These are phyloP conservation scores for Talaromyces sp. DNA, from an alignment of 2,329 filamentous ascomycete species.

Conservation along the genomic window DNA sequence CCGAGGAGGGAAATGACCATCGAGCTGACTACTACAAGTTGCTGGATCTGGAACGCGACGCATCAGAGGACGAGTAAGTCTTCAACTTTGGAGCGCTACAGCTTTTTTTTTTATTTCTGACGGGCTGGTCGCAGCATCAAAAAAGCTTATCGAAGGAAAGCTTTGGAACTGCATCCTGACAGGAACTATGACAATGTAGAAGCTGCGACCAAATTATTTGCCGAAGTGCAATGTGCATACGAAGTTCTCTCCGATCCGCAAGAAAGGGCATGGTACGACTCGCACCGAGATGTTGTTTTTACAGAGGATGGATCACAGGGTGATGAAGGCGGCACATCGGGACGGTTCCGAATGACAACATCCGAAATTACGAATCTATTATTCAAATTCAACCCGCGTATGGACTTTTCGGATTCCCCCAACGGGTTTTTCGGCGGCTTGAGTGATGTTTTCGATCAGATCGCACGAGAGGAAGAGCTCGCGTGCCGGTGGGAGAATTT, in stretches of 20 bases:
- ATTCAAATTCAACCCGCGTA: conserved; percentile 68
- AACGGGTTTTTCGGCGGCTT: conserved; percentile 81
- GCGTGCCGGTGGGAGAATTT: conserved; percentile 62
- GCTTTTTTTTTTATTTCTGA: neutral
- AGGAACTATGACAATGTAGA: conserved; percentile 85
- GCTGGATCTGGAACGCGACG: conserved; percentile 65
- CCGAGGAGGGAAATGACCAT: conserved; percentile 15
- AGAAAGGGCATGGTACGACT: conserved; percentile 96
- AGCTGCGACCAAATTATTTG: conserved; percentile 76
- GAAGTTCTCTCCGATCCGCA: conserved; percentile 94
- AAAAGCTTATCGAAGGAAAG: conserved; percentile 84
- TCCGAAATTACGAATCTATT: conserved; percentile 75
- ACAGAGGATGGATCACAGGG: conserved; percentile 48
- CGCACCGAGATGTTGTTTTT: conserved; percentile 80
- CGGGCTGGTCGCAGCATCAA: conserved; percentile 60
- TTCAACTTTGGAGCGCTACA: too few species aligned
- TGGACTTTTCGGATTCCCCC: conserved; percentile 75
- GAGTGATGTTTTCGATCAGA: conserved; percentile 68
- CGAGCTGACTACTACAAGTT: conserved; percentile 64
- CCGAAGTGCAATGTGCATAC: conserved; percentile 88
- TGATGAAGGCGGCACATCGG: conserved; percentile 50
- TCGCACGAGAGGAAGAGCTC: conserved; percentile 73
- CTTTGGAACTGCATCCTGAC: conserved; percentile 90
- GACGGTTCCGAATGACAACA: conserved; percentile 69
- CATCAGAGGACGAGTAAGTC: conserved; percentile 73